Base-by-base conservation (phyloP, 345 rosid species). In the Geranium brycei region DNA sequence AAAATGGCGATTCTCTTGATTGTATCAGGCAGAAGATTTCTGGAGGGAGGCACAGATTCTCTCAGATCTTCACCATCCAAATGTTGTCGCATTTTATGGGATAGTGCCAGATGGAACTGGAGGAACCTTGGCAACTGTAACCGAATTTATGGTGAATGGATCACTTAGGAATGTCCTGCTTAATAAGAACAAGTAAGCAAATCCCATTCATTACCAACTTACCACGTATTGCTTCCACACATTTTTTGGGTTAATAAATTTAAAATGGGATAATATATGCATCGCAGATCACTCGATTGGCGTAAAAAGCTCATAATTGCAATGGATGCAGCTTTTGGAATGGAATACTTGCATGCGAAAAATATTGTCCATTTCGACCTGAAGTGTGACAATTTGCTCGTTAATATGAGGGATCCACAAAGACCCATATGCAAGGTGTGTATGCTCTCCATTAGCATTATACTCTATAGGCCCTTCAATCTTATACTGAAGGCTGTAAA, bases 1-100 rank as follows among this genome's bases (percentile, higher is more conserved):
- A 47, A 47, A 47, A 8, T 47, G 53, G 11, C 11, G 15, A 47
- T 47, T 47, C 53, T 47, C 11, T 47, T 47, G 53, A 15, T 13
- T 7, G 53, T 47, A 61, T 13, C 84, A 86, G 91, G 88, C 78
- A 1, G 86, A 79, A 75, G 95, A 86, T 69, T 87, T 91, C 69
- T 87, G 96, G 96, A 88, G 95, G 74, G 98, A 91, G 76, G 96
- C 98, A 62, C 70, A 73, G 58, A 91, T 91, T 71, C 75, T 91
- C 57, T 87, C 98, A 51, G 82, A 81, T 63, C 92, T 91, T 71
- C 98, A 91, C 75, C 98, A 91, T 79, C 97, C 98, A 19, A 91
- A 91, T 61, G 96, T 91, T 61, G 79, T 89, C 13, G 91, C 98
- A 40, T 87, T 89, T 69, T 91, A 91, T 61, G 98, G 98, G 61